Conservation (phyloP, 768 basidiomycete genomes). For the Chiua virens region DNA sequence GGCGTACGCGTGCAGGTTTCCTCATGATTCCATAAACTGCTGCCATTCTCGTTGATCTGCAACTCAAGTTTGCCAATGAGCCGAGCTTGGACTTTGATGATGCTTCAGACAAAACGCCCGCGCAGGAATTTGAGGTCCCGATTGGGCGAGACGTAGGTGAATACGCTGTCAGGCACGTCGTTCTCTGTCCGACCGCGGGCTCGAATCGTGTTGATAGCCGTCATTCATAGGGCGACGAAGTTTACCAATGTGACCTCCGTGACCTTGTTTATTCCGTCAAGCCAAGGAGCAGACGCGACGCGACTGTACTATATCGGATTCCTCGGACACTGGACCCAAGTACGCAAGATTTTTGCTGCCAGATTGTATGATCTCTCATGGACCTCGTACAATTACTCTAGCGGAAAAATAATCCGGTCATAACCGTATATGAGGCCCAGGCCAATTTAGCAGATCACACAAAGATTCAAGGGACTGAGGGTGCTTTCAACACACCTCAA, state of each 20-base stretch:
- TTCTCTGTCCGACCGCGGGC: background rate
- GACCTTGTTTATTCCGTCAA: conserved; percentile 79
- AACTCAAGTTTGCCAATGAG: conserved; percentile 71
- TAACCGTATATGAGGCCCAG: conserved; percentile 86
- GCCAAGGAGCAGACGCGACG: conserved; percentile 75
- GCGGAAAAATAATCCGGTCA: conserved; percentile 75
- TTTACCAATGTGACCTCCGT: conserved; percentile 80
- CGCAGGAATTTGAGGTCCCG: conserved; percentile 72
- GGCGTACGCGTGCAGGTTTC: background rate
- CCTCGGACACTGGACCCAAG: conserved; percentile 79
- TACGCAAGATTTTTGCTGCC: conserved; percentile 25
- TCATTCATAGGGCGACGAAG: conserved; percentile 65
- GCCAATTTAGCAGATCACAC: conserved; percentile 87
- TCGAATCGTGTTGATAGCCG: background rate
- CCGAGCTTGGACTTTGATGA: conserved; percentile 84
- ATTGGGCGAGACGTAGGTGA: conserved; percentile 78
- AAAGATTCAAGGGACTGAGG: conserved; percentile 80
- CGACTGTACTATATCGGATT: conserved; percentile 86
- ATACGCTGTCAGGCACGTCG: conserved; percentile 73
- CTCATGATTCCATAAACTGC: background rate
- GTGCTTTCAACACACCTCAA: conserved; percentile 51
- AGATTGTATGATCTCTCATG: background rate
- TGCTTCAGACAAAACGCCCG: conserved; percentile 54
- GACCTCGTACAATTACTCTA: conserved; percentile 31
- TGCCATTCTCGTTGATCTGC: background rate